Evolutionary conservation across 108 stramenopile species (phyloP), one percentile per base, ranked within the genome.

Genomic region (Chaetoceros tenuissimus): DNA sequence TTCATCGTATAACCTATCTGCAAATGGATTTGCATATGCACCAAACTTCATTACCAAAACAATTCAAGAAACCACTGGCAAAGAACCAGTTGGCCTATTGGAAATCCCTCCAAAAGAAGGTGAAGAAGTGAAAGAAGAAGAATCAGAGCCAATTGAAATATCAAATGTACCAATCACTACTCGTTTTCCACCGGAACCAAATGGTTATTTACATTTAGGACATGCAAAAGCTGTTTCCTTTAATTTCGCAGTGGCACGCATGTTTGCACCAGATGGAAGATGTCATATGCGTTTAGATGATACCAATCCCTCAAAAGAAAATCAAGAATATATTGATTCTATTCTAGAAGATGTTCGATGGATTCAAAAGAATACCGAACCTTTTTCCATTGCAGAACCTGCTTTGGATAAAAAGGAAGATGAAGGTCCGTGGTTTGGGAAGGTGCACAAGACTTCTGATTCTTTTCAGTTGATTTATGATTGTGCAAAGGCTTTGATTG

Each of bases 161-260:
- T 45, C 64, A 16, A 28, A 52, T 20, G 59, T 68, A 46, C 64
- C 78, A 21, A 69, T 95, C 24, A 77, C 68, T 40, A 98, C 95
- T 53, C 81, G 98, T 3, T 99, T 99, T 66, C 98, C 98, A 7
- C 98, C 98, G 0, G 98, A 99, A 76, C 98, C 98, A 25, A 96
- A 94, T 48, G 99, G 99, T 25, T 98, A 95, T 62, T 77, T 99
- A 44, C 99, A 99, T 68, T 72, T 99, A n/a, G 99, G 99, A 3
- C 99, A 99, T 65, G 95, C 95, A 44, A 99, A 99, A 75, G 89
- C 96, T 16, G 78, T 96, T 27, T 75, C 82, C 44, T 77, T 96
- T 59, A 86, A 82, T 43, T 92, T 89, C 53, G 90, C 84, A 24
- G 82, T 95, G 18, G 88, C 85, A 0, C 71, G 87, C 2, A 83